phyloP scores from a whole-genome alignment of 306 rosid genomes.

The Corylus americana region DNA sequence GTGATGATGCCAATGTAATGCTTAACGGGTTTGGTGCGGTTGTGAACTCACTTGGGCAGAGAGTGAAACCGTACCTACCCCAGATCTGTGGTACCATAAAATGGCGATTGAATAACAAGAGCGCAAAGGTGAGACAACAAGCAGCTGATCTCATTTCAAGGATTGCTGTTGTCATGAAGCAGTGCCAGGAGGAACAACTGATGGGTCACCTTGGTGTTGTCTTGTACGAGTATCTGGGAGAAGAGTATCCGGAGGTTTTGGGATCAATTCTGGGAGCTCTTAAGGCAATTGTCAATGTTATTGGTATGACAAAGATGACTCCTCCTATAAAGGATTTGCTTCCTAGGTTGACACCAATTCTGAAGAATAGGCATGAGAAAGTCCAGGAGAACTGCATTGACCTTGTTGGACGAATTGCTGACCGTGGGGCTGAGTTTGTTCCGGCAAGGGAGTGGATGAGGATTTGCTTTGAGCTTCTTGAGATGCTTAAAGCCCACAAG shows the following conservation, averaged over 20 bases:
- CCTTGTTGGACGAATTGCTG: conserved; percentile 94
- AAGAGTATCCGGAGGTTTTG: conserved; percentile 92
- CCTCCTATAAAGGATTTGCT: conserved; percentile 97
- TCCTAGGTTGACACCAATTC: conserved; percentile 90
- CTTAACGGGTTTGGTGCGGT: conserved; percentile 96
- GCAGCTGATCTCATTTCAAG: conserved; percentile 96
- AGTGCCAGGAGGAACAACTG: conserved; percentile 93
- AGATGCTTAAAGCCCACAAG: conserved; percentile 98
- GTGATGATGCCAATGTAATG: conserved; percentile 98
- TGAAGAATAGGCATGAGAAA: conserved; percentile 95
- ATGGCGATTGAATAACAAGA: conserved; percentile 96
- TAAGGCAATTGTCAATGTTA: conserved; percentile 94
- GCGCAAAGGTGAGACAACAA: conserved; percentile 95
- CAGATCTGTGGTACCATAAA: conserved; percentile 98
- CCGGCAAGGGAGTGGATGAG: conserved; percentile 99
- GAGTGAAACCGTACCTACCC: conserved; percentile 91
- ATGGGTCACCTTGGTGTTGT: conserved; percentile 99
- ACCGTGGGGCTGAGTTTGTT: conserved; percentile 96
- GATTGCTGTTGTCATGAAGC: conserved; percentile 96
- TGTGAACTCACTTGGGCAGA: conserved; percentile 92
- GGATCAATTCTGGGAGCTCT: conserved; percentile 96
- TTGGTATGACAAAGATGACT: conserved; percentile 99
- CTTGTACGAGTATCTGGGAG: conserved; percentile 91
- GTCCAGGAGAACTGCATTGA: conserved; percentile 98
- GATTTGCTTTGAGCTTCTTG: conserved; percentile 95